These are phyloP conservation scores for Fusarium sp. DNA, from an alignment of 2,329 filamentous ascomycete species.

Conservation along the genomic window DNA sequence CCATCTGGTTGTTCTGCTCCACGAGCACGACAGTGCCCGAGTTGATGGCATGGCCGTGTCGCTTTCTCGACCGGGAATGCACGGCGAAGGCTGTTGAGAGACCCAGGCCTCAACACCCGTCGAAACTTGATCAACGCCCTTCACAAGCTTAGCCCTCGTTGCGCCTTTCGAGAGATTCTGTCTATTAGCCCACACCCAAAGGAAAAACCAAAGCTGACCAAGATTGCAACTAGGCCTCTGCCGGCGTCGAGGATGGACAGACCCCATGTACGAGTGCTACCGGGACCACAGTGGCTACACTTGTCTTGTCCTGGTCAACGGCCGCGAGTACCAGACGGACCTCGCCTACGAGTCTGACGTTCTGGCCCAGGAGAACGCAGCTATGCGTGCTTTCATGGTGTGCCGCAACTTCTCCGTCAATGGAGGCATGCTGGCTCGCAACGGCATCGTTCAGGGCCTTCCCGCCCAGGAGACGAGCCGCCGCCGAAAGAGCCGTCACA, in stretches of 20 bases:
- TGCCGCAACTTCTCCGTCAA: conserved; percentile 98
- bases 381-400: conserved; percentile 97
- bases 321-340: conserved; percentile 95
- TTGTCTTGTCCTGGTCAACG: conserved; percentile 95
- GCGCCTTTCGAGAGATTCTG: neutral
- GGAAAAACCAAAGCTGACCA: conserved; percentile 53
- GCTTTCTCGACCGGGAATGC: neutral
- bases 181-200: neutral
- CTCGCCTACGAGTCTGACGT: conserved; percentile 85
- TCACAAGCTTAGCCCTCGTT: neutral
- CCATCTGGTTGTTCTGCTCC: conserved; percentile 11
- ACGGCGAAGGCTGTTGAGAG: conserved; percentile 6
- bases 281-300: conserved; percentile 82
- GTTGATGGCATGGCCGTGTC: neutral
- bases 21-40: neutral
- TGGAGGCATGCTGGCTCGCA: conserved; percentile 87
- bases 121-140: neutral
- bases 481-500: conserved; percentile 67
- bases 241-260: conserved; percentile 92
- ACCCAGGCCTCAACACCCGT: neutral
- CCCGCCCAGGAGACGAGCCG: conserved; percentile 68
- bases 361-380: conserved; percentile 92
- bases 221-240: conserved; percentile 80
- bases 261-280: conserved; percentile 90
- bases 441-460: conserved; percentile 78